These are phyloP conservation scores for Fusarium chlamydosporum DNA, from an alignment of 2,329 filamentous ascomycete species.

Conservation along the genomic window DNA sequence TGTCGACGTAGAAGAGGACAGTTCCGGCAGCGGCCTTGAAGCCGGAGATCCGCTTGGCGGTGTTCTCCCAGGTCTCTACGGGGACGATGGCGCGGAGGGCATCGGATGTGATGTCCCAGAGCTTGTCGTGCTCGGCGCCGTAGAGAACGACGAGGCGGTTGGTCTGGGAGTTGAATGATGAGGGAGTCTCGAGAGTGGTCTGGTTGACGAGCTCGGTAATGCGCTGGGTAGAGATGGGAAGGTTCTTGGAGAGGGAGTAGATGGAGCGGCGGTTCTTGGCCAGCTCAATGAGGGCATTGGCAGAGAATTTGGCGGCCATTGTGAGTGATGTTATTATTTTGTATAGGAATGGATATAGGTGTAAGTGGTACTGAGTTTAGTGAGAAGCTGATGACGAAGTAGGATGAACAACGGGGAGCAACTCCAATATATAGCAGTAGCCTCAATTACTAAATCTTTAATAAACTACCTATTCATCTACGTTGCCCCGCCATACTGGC, in stretches of 20 bases:
- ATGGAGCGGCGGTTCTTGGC: slow-evolving; percentile 76
- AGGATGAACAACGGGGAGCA: neutral
- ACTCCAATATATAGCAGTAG: slow-evolving; percentile 34
- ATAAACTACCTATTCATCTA: slow-evolving; percentile 1
- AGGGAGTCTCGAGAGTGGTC: slow-evolving; percentile 78
- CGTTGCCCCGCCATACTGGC: slow-evolving; percentile 27
- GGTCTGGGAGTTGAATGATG: slow-evolving; percentile 90
- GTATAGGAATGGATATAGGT: slow-evolving; percentile 9
- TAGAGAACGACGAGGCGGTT: slow-evolving; percentile 84
- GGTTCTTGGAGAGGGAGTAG: slow-evolving; percentile 77
- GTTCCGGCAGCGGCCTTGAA: slow-evolving; percentile 84
- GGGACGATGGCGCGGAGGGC: slow-evolving; percentile 70
- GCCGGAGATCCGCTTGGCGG: slow-evolving; percentile 58
- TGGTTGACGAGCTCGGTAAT: slow-evolving; percentile 76
- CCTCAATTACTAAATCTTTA: slow-evolving; percentile 8
- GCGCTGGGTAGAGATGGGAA: slow-evolving; percentile 65
- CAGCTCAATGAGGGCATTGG: slow-evolving; percentile 72
- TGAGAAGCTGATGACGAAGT: slow-evolving; percentile 22
- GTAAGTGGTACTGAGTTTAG: slow-evolving; percentile 21
- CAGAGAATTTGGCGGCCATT: slow-evolving; percentile 61
- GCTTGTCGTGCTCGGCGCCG: slow-evolving; percentile 85
- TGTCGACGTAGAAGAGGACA: slow-evolving; percentile 90
- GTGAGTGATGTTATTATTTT: slow-evolving; percentile 49
- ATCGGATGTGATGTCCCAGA: slow-evolving; percentile 82
- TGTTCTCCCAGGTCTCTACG: slow-evolving; percentile 71